Percentiles rank a stretch among this genome's conserved stretches.
phyloP scores from a whole-genome alignment of 2,329 filamentous ascomycete species.

The Apiospora rasikravindrae region DNA sequence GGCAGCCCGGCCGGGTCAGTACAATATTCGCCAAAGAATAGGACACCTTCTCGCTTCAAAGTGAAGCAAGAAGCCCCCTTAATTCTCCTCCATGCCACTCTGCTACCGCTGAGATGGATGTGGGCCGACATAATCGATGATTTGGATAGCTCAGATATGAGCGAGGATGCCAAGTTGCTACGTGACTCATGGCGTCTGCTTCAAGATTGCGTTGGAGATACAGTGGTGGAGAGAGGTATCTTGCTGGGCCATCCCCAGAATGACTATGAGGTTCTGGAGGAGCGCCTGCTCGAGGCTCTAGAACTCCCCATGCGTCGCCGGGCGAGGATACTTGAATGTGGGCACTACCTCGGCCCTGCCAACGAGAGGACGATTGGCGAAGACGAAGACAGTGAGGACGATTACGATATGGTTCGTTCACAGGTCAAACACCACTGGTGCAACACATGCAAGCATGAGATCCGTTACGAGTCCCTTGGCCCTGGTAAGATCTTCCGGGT shows the following conservation, averaged over 20 bases:
- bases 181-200: conserved; percentile 70
- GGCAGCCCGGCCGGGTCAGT: conserved; percentile 59
- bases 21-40: conserved; percentile 59
- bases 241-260: conserved; percentile 79
- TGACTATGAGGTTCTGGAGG: conserved; percentile 81
- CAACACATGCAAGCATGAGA: conserved; percentile 59
- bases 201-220: conserved; percentile 73
- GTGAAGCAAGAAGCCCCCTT: conserved; percentile 66
- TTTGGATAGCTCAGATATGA: conserved; percentile 39
- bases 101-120: conserved; percentile 71
- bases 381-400: conserved; percentile 54
- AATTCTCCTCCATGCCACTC: conserved; percentile 77
- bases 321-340: conserved; percentile 76
- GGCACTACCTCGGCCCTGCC: conserved; percentile 72
- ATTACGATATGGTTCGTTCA: conserved; percentile 40
- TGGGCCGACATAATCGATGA: conserved; percentile 63
- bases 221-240: conserved; percentile 74
- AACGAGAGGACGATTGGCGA: conserved; percentile 53
- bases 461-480: conserved; percentile 59
- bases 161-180: conserved; percentile 53
- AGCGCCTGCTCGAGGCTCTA: conserved; percentile 75
- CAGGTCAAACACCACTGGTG: conserved; percentile 59
- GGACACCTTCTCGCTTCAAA: conserved; percentile 63
- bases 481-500: conserved; percentile 70
- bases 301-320: conserved; percentile 68